These are phyloP conservation scores for Spinacia oleracea DNA, from an alignment of 179 eudicot genomes.

Conservation along the genomic window DNA sequence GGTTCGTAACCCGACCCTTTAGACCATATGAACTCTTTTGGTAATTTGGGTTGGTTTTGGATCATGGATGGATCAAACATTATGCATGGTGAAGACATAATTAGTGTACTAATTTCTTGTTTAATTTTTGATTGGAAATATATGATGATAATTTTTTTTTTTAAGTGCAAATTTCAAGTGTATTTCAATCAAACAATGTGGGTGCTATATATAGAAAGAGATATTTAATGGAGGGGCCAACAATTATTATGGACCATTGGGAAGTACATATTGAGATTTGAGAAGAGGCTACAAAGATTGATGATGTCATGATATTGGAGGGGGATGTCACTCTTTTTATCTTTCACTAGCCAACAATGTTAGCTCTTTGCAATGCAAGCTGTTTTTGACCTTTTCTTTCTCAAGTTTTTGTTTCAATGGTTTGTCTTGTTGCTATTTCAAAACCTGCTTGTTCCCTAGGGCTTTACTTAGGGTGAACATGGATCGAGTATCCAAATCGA, in stretches of 20 bases:
- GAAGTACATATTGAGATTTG: slow-evolving; percentile 16
- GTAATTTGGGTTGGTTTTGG: slow-evolving; percentile 13
- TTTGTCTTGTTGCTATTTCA: slow-evolving; percentile 5
- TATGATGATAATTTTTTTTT: background rate
- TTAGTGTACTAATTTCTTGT: background rate
- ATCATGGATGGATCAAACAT: slow-evolving; percentile 17
- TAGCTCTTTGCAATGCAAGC: slow-evolving; percentile 8
- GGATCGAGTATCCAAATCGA: too few species aligned
- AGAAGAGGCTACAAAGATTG: background rate
- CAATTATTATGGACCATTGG: slow-evolving; percentile 11
- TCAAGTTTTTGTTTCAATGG: background rate
- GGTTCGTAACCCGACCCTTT: background rate
- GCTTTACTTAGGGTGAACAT: background rate
- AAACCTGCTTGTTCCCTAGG: slow-evolving; percentile 21
- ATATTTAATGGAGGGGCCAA: slow-evolving; percentile 6
- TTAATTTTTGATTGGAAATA: background rate
- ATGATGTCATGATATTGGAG: background rate
- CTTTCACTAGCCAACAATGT: slow-evolving; percentile 14
- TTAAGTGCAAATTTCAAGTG: slow-evolving; percentile 3
- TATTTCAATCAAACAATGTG: background rate
- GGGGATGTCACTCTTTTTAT: background rate
- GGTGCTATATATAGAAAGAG: slow-evolving; percentile 17
- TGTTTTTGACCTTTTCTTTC: slow-evolving; percentile 3
- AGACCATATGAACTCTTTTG: slow-evolving; percentile 17
- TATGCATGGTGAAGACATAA: slow-evolving; percentile 3